Base-by-base conservation (phyloP, 1,139 yeast species). In the Candida sp. region DNA sequence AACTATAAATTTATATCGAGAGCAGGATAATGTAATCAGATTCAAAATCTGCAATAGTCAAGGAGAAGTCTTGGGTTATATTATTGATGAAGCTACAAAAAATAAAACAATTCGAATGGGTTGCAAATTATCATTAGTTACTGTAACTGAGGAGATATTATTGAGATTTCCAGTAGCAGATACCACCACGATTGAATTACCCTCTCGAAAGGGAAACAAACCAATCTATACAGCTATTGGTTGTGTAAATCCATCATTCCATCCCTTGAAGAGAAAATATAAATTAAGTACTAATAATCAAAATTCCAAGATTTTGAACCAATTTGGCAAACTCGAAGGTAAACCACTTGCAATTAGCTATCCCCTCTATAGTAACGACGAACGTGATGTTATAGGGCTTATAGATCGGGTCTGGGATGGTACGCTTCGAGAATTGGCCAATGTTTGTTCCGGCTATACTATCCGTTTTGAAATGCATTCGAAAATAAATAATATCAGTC, bases 401-500 rank as follows among this genome's bases (percentile, higher is more conserved):
- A 22, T 37, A 7, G 39, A 37, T 21, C 23, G 39, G 27, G 27
- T 33, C 19, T 37, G 39, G 39, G 19, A 21, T 7, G 39, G 39
- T 5, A 15, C 27, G 4, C 3, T 6, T 21, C 12, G 39, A 21
- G 39, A 37, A 19, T 15, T 27, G 8, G 15, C 27, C 7, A 22
- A 22, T 12, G 15, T 25, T 15, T 27, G 33, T 5, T 33, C 39
- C 29, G 21, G 23, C 15, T 37, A 27, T 29, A 33, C 27, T 6
- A 33, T 37, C 15, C 11, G 39, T 11, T 37, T 37, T 15, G 39
- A 37, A 11, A 21, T 37, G 11, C 21, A 30, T 12, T 3, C 22
- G 3, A 12, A 37, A 8, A 29, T n/a, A n/a, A n/a, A 27, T 27
- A 6, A 11, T 8, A 19, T n/a, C 5, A 37, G 12, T 12, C 19